Conservation (phyloP, 2,329 filamentous ascomycete species). For the Phymatotrichopsis omnivora region DNA sequence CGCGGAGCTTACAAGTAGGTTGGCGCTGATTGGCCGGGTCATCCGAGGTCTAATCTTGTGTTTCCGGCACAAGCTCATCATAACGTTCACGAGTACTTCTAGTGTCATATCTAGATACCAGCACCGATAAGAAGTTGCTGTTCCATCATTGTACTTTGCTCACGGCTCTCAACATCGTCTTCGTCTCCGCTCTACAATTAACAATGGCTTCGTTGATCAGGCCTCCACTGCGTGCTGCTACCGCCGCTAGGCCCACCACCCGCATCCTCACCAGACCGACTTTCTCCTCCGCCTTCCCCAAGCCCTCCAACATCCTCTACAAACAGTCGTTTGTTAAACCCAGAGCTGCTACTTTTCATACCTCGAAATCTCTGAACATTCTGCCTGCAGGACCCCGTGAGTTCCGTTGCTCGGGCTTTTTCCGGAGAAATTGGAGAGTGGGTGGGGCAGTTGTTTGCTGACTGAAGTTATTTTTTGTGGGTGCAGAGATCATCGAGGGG, state of each 20-base stretch:
- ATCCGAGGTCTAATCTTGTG: too few relatives aligned
- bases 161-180: too few relatives aligned
- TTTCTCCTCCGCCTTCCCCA: constrained; percentile 4
- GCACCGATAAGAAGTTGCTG: too few relatives aligned
- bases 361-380: constrained; percentile 61
- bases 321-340: constrained; percentile 32
- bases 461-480: too few relatives aligned
- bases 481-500: constrained; percentile 69
- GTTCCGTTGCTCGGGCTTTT: constrained; percentile 35
- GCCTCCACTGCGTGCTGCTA: constrained; percentile 14
- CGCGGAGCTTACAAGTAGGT: too few relatives aligned
- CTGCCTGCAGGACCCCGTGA: constrained; percentile 78
- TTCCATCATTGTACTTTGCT: too few relatives aligned
- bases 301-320: constrained; percentile 26
- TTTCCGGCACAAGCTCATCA: too few relatives aligned
- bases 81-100: too few relatives aligned
- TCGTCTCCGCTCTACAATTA: too few relatives aligned
- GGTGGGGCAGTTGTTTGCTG: constrained; percentile 1
- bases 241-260: background rate
- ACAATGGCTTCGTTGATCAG: constrained; percentile 20
- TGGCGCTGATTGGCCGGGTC: too few relatives aligned
- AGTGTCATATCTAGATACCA: too few relatives aligned
- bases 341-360: constrained; percentile 74
- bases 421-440: constrained; percentile 22
- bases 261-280: background rate